Conservation (phyloP, 768 basidiomycete genomes). For the Roridomyces roridus region DNA sequence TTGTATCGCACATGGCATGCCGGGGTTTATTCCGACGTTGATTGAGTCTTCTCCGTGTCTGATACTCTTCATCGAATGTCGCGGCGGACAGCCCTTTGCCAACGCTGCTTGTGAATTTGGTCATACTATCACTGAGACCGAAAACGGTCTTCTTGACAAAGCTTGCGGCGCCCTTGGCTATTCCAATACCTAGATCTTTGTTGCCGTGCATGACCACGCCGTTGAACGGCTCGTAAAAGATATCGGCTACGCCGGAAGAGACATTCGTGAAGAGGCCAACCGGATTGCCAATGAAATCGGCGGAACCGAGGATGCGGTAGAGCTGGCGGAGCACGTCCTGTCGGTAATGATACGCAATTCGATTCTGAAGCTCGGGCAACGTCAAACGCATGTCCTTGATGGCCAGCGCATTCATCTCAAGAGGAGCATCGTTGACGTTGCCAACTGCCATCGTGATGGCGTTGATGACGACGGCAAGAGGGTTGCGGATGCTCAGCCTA, state of each 20-base stretch:
- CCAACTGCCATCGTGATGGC: slow-evolving; percentile 96
- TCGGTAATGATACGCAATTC: slow-evolving; percentile 91
- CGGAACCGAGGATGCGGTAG: slow-evolving; percentile 97
- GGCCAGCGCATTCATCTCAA: slow-evolving; percentile 91
- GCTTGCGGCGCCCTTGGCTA: slow-evolving; percentile 97
- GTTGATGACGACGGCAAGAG: slow-evolving; percentile 91
- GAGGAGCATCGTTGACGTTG: slow-evolving; percentile 94
- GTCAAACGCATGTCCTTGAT: slow-evolving; percentile 95
- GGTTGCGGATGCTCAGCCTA: slow-evolving; percentile 84
- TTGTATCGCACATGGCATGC: slow-evolving; percentile 82
- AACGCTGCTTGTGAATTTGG: slow-evolving; percentile 97
- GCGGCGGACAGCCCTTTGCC: slow-evolving; percentile 98
- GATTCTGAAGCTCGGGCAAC: slow-evolving; percentile 79
- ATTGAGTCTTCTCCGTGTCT: slow-evolving; percentile 84
- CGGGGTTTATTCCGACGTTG: slow-evolving; percentile 94
- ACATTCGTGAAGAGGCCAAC: slow-evolving; percentile 98
- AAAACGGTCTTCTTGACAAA: slow-evolving; percentile 99
- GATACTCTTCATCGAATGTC: slow-evolving; percentile 96
- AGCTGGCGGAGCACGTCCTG: slow-evolving; percentile 93
- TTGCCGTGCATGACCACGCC: slow-evolving; percentile 97
- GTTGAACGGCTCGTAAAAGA: slow-evolving; percentile 98
- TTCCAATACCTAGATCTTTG: slow-evolving; percentile 90
- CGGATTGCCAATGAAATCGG: slow-evolving; percentile 95
- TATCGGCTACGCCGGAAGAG: slow-evolving; percentile 96
- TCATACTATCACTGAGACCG: slow-evolving; percentile 92